Evolutionary conservation across 768 basidiomycete genomes (phyloP), one percentile per base, ranked within the genome.

Genomic region (Leucosporidium creatinivorum): DNA sequence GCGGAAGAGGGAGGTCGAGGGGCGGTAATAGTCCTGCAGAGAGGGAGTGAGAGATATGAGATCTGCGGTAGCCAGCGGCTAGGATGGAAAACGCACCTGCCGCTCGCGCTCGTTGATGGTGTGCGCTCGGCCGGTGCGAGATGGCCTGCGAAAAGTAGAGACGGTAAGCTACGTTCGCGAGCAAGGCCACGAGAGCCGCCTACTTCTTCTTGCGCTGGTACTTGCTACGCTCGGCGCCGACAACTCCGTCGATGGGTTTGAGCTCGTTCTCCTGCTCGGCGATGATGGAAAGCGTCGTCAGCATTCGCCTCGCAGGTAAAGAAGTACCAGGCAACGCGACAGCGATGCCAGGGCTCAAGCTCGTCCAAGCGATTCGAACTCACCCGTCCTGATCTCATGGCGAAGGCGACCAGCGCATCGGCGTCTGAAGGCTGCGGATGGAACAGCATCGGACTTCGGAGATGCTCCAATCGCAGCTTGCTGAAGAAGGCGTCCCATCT

Each of bases 361-460:
- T n/a, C n/a, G n/a, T n/a, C n/a, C n/a, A n/a, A n/a, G n/a, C n/a
- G n/a, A n/a, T n/a, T 3, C 39, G 8, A 17, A 44, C 39, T 7
- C 39, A 44, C 39, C 9, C 59, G 50, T 25, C 54, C 67, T 30
- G 9, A 48, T 12, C 65, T 15, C 26, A 57, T 50, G 12, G 76
- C 65, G 50, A 71, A 75, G 10, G 70, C 62, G n/a, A 75, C 63
- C 13, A 77, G 61, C 12, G 70, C 70, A 48, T 77, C 71, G 21
- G 63, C 57, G 33, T 75, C 76, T 4, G 73, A 65, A 5, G 76
- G 75, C 21, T 58, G 30, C 0, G 72, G 69, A 54, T 77, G 75
- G 33, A 75, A 77, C 28, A 75, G 64, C 69, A 77, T 73, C 15
- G 76, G 76, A 17, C 65, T 68, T 18, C 76, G 66, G 6, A 76